A percentile compares a stretch with the other conserved stretches of the same genome.
Evolutionary conservation across 1,284 basidiomycete species (phyloP).

Genomic region (Xerocomus nothofagi): DNA sequence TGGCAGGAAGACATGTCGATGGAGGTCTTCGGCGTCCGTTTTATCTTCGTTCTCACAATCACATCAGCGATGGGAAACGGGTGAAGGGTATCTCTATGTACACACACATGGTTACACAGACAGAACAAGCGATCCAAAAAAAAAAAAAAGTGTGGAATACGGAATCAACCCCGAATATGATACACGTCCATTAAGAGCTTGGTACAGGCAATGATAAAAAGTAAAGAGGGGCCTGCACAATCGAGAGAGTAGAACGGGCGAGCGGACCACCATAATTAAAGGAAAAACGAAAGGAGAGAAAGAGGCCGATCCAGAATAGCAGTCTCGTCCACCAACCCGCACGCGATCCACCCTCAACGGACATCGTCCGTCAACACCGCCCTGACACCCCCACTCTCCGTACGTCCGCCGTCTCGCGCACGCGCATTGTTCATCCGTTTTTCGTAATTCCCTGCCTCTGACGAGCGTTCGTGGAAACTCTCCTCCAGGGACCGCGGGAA

Average conservation of each 20-base stretch:
- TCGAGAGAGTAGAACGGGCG: constrained; percentile 5
- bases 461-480: constrained; percentile 28
- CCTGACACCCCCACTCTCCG: constrained; percentile 77
- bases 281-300: constrained; percentile 7
- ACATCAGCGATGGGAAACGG: not conserved
- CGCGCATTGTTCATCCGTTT: constrained; percentile 63
- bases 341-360: constrained; percentile 12
- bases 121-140: constrained; percentile 20
- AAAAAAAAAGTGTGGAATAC: constrained; percentile 1
- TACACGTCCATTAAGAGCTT: constrained; percentile 25
- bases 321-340: constrained; percentile 17
- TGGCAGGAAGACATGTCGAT: too few species aligned
- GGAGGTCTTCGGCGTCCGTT: too few species aligned
- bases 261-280: constrained; percentile 15
- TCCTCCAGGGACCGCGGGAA: constrained; percentile 56
- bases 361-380: constrained; percentile 54
- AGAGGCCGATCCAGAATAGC: constrained; percentile 7
- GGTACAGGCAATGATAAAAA: constrained; percentile 9
- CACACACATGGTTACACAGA: constrained; percentile 28
- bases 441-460: constrained; percentile 38
- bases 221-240: constrained; percentile 8
- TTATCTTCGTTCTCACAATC: too few species aligned
- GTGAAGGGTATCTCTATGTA: constrained; percentile 27
- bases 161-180: constrained; percentile 9
- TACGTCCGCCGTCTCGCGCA: constrained; percentile 74